phyloP scores from a whole-genome alignment of 2,329 filamentous ascomycete genomes.

The Atkinsonella texensis region DNA sequence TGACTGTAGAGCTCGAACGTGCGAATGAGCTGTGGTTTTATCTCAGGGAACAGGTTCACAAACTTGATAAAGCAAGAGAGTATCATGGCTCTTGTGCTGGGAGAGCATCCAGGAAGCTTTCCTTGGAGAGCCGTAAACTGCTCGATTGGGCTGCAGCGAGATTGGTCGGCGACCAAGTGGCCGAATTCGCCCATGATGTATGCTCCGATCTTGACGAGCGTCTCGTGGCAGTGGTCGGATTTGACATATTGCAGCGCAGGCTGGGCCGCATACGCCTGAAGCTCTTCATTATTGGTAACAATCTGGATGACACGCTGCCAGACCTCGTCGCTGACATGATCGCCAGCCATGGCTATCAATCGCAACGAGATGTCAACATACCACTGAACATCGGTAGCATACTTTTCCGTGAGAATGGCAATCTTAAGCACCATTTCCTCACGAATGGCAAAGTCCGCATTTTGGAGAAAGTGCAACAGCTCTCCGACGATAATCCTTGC shows the following conservation, averaged over 20 bases:
- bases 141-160: constrained; percentile 89
- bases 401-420: constrained; percentile 95
- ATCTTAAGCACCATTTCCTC: constrained; percentile 99
- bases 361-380: constrained; percentile 96
- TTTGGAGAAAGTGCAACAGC: constrained; percentile 86
- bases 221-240: constrained; percentile 89
- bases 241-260: constrained; percentile 90
- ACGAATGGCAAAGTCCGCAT: constrained; percentile 91
- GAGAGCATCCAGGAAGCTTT: constrained; percentile 81
- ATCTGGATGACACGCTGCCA: constrained; percentile 99
- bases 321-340: constrained; percentile 97
- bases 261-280: constrained; percentile 92
- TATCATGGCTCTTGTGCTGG: constrained; percentile 84
- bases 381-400: constrained; percentile 97
- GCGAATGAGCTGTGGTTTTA: constrained; percentile 85
- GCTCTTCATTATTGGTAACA: constrained; percentile 96
- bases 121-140: constrained; percentile 86
- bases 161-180: constrained; percentile 85
- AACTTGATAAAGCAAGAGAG: constrained; percentile 95
- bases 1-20: constrained; percentile 90
- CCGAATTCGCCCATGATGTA: constrained; percentile 96
- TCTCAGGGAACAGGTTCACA: constrained; percentile 95
- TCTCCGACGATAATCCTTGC: constrained; percentile 88
- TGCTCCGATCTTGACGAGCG: constrained; percentile 90
- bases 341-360: constrained; percentile 89